Evolutionary conservation across 306 rosid genomes (phyloP), one percentile per base, ranked within the genome.

Genomic region (Citrullus mucosospermus): DNA sequence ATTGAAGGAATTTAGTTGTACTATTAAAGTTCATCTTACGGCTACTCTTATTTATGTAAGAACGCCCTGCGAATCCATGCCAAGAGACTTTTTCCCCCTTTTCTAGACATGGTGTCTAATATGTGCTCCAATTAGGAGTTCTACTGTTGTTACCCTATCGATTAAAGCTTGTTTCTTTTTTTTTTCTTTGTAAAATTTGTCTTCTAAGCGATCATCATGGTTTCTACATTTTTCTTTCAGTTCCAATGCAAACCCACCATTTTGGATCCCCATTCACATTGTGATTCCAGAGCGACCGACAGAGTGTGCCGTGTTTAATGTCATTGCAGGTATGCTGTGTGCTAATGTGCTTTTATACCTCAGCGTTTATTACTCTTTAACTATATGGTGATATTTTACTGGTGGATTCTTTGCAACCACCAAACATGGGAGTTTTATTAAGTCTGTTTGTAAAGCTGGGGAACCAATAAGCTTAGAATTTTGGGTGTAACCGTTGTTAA

Each of bases 211-310:
- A 6, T 76, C 79, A 48, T 41, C 43, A 55, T 12, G 5, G 50
- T 22, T 77, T 14, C 9, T 38, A 43, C 81, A 50, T 14, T 57
- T 82, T 25, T 25, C 28, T 66, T 72, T 80, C 62, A 94, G 98
- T 83, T 92, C 97, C 75, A 89, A 84, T 75, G 86, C 87, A 56
- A 92, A 83, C 77, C 85, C 97, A 63, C 92, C 97, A 78, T 94
- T 94, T 90, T 94, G 98, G 98, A 94, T 90, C 83, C 98, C 98
- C 53, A 85, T 94, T 80, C 95, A 92, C 74, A 87, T 90, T 75
- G 95, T 94, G 84, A 89, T 89, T 82, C 98, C 98, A 32, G 98
- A 94, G 89, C 88, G 98, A 77, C 97, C 98, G 6, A 94, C 98
- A 38, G 98, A 94, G 86, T 89, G 91, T 81, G 92, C 91, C 51